These are phyloP conservation scores for Boletus rex-veris DNA, from an alignment of 768 basidiomycete species.

Conservation along the genomic window DNA sequence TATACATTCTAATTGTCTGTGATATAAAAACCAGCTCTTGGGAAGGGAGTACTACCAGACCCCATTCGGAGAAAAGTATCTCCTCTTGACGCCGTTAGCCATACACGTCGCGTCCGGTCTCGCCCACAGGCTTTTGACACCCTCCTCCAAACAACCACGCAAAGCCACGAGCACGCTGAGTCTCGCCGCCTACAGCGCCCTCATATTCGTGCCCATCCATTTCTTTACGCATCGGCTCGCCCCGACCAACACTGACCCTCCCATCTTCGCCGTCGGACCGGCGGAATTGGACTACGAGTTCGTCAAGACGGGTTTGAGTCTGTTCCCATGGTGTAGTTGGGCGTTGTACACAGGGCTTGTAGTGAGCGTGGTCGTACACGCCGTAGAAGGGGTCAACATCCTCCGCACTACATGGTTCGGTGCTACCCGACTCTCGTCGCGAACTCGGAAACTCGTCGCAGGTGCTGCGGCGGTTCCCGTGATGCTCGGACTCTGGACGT, in stretches of 20 bases:
- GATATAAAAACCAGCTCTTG: constrained; percentile 50
- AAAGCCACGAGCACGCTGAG: constrained; percentile 45
- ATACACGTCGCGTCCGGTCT: constrained; percentile 59
- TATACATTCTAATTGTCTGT: not conserved
- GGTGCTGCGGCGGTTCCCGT: constrained; percentile 47
- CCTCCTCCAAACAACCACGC: constrained; percentile 29
- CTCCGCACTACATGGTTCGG: constrained; percentile 47
- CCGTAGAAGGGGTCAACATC: constrained; percentile 55
- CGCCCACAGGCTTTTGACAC: constrained; percentile 54
- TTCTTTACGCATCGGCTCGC: constrained; percentile 64
- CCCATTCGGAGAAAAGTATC: constrained; percentile 57
- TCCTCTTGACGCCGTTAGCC: constrained; percentile 64
- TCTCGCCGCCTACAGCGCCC: constrained; percentile 58
- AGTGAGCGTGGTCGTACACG: constrained; percentile 53
- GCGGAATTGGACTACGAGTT: constrained; percentile 81
- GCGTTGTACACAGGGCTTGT: constrained; percentile 62
- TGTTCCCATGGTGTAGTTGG: constrained; percentile 62
- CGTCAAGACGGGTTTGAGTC: constrained; percentile 66
- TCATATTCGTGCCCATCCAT: constrained; percentile 66
- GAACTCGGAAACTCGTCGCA: constrained; percentile 29
- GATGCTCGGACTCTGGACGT: constrained; percentile 49
- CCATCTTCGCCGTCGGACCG: constrained; percentile 50
- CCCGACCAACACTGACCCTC: constrained; percentile 42
- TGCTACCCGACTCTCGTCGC: constrained; percentile 7
- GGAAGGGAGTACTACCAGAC: constrained; percentile 88